Evolutionary conservation across 805 yeast genomes (phyloP).

Genomic region (Kluyveromyces nonfermentans): DNA sequence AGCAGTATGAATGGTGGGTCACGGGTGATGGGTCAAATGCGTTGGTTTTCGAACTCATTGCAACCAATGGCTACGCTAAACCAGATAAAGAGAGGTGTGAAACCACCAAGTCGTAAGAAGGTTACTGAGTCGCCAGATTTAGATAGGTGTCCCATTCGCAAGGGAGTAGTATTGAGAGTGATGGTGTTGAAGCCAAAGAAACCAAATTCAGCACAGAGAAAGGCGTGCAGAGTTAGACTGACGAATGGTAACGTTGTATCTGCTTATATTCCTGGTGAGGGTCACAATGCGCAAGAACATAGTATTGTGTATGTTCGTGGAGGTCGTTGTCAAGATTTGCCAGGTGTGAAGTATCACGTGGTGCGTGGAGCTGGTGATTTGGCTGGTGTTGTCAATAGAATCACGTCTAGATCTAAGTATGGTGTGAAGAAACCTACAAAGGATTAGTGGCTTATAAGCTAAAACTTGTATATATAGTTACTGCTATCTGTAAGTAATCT

Average conservation of each 20-base stretch:
- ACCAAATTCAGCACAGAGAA: constrained; percentile 97
- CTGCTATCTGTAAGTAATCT: not conserved
- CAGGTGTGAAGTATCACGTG: constrained; percentile 93
- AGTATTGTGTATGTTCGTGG: constrained; percentile 94
- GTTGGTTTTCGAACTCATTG: constrained; percentile 9
- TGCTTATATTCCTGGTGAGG: constrained; percentile 97
- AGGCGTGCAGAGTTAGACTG: constrained; percentile 89
- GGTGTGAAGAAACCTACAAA: constrained; percentile 81
- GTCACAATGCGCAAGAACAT: constrained; percentile 97
- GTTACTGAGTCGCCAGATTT: constrained; percentile 70
- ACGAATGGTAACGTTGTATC: constrained; percentile 82
- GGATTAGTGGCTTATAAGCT: constrained; percentile 10
- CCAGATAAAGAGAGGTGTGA: constrained; percentile 64
- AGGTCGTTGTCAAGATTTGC: constrained; percentile 96
- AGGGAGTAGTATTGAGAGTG: constrained; percentile 89
- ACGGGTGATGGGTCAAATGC: not conserved
- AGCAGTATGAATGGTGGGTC: not conserved
- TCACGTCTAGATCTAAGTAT: constrained; percentile 82
- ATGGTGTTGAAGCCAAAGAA: constrained; percentile 96
- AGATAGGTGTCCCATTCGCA: constrained; percentile 71
- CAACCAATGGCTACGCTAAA: constrained; percentile 52
- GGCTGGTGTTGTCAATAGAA: constrained; percentile 89
- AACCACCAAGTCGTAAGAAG: constrained; percentile 36
- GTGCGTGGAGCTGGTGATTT: constrained; percentile 91
- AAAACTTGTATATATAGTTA: not conserved